Evolutionary conservation across 2,329 filamentous ascomycete genomes (phyloP), one percentile per base, ranked within the genome.

Genomic region (Graphilbum sp.): DNA sequence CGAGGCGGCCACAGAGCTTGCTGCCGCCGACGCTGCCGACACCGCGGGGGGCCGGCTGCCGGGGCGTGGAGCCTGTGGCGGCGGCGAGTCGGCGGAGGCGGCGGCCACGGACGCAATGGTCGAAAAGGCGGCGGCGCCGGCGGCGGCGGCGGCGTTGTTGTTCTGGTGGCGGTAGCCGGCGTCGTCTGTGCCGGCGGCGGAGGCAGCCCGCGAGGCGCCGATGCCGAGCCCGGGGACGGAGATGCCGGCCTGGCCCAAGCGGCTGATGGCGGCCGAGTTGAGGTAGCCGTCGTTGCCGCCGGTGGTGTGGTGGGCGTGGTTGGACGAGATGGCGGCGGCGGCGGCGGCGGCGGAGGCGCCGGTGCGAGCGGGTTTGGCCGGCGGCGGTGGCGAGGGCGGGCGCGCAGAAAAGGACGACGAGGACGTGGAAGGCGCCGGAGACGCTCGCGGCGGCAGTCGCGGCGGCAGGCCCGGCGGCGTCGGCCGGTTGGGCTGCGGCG

Each of bases 151-250:
- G n/a, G n/a, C n/a, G n/a, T n/a, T n/a, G n/a, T n/a, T n/a, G n/a
- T n/a, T n/a, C n/a, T n/a, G n/a, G n/a, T n/a, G n/a, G n/a, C n/a
- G n/a, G n/a, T n/a, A n/a, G n/a, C n/a, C n/a, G n/a, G n/a, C n/a
- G n/a, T n/a, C n/a, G n/a, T n/a, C n/a, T n/a, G n/a, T n/a, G n/a
- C n/a, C n/a, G n/a, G n/a, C n/a, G n/a, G n/a, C n/a, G n/a, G n/a
- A n/a, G n/a, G n/a, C n/a, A n/a, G n/a, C n/a, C 18, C 45, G 49
- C 34, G 35, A 45, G 30, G 51, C 45, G 4, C 74, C 76, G 43
- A 93, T 92, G 5, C 80, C 80, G 4, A 94, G 62, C 0, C 70
- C 79, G 1, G 85, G 79, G 0, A 94, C 83, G 0, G 77, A 81
- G 6, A 94, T 66, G 1, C 86, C 86, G 1, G 82, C 77, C 29